Conservation (phyloP, 1,284 basidiomycete genomes). For the Cutaneotrichosporon cavernicola region DNA sequence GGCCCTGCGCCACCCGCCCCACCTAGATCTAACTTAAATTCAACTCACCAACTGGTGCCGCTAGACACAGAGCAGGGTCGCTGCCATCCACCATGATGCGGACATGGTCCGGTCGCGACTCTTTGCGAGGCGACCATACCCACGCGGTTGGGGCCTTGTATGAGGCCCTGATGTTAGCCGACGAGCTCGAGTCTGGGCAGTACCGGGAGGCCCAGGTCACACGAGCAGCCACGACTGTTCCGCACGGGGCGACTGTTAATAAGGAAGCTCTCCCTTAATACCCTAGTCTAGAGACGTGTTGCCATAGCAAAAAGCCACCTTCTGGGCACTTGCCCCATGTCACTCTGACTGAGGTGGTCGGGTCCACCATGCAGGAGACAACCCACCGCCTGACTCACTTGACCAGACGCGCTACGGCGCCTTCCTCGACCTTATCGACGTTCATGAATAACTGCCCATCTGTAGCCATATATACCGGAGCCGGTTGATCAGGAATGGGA, state of each 20-base stretch:
- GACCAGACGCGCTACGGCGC: background rate
- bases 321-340: too few relatives aligned
- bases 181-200: too few relatives aligned
- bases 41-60: background rate
- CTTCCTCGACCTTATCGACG: background rate
- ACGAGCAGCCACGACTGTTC: background rate
- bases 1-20: background rate
- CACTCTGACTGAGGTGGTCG: too few relatives aligned
- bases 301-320: too few relatives aligned
- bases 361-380: too few relatives aligned
- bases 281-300: too few relatives aligned
- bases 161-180: background rate
- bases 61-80: background rate
- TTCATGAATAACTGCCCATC: background rate
- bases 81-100: background rate
- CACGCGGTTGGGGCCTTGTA: background rate
- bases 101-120: background rate
- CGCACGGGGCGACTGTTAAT: too few relatives aligned
- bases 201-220: background rate
- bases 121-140: background rate
- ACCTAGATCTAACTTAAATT: background rate
- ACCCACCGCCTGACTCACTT: background rate
- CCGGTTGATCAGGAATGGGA: background rate
- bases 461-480: background rate
- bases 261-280: too few relatives aligned